Evolutionary conservation across 1,284 basidiomycete genomes (phyloP).

Genomic region (Boletus smithii): DNA sequence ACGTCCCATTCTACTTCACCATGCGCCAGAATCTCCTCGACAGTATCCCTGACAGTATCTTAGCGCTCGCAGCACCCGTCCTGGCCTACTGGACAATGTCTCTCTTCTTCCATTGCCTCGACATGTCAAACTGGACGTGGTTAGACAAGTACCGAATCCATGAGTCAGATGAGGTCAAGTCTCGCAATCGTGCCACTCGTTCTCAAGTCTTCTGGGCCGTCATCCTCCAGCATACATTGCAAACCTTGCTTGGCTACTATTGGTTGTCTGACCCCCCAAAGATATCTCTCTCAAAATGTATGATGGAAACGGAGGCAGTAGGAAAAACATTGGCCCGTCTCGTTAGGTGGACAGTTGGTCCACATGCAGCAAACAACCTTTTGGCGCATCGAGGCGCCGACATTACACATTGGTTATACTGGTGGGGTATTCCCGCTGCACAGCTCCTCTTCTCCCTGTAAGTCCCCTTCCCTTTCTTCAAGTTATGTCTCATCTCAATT

Average conservation of each 20-base stretch:
- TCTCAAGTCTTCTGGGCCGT: slow-evolving; percentile 76
- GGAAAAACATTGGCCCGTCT: slow-evolving; percentile 43
- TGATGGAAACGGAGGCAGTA: slow-evolving; percentile 44
- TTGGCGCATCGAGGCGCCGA: slow-evolving; percentile 47
- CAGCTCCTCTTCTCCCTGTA: slow-evolving; percentile 86
- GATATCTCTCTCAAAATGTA: slow-evolving; percentile 40
- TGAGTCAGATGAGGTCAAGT: slow-evolving; percentile 76
- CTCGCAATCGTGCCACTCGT: slow-evolving; percentile 75
- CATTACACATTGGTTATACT: slow-evolving; percentile 75
- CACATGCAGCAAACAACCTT: slow-evolving; percentile 30
- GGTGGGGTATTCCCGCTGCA: slow-evolving; percentile 85
- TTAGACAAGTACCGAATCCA: slow-evolving; percentile 88
- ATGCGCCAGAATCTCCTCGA: slow-evolving; percentile 52
- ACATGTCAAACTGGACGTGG: slow-evolving; percentile 71
- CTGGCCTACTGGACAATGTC: slow-evolving; percentile 88
- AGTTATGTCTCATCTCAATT: slow-evolving; percentile 4
- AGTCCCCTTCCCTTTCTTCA: slow-evolving; percentile 36
- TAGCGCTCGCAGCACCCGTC: slow-evolving; percentile 76
- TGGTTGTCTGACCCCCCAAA: slow-evolving; percentile 57
- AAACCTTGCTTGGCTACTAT: slow-evolving; percentile 72
- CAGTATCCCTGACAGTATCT: slow-evolving; percentile 67
- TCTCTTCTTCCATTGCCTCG: slow-evolving; percentile 78
- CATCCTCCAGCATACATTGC: slow-evolving; percentile 80
- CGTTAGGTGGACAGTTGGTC: slow-evolving; percentile 42
- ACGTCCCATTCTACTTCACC: slow-evolving; percentile 62